Base-by-base conservation (phyloP, 345 rosid species). In the Salix arbutifolia region DNA sequence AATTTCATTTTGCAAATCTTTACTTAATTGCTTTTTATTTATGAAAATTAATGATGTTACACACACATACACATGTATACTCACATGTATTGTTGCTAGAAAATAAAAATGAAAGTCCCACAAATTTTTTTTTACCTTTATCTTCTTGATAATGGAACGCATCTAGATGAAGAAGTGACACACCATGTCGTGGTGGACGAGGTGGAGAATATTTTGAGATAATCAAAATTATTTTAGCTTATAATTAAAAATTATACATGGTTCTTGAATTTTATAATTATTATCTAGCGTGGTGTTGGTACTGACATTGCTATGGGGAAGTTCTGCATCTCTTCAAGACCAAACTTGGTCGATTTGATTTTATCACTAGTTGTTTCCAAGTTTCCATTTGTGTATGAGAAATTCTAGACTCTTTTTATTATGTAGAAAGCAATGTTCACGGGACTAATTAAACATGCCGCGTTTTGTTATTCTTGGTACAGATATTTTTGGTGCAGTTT, bases 91-190 rank as follows among this genome's bases (percentile, higher is more conserved):
- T 67, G 31, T 17, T 46, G 76, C 53, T 50, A n/a, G 37, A 58
- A n/a, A 73, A 60, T 35, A n/a, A 73, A 60, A 44, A 37, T 68
- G 75, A 17, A 70, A 52, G 42, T 74, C 44, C 67, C 65, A 73
- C n/a, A 53, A 83, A 64, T 72, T 78, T 18, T 75, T 75, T 21
- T 28, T 33, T 48, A 71, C 69, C 67, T 69, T 23, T 33, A 56
- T 48, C 30, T 67, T 67, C 67, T 44, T 30, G 37, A 75, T 48
- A 42, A 14, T 19, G 26, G 53, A 76, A 70, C 76, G 75, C n/a
- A 62, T 74, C 81, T 42, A 1, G 80, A 65, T 62, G 58, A 65
- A 70, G 61, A 77, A 68, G 67, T 44, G 65, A 5, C 38, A 67
- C n/a, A 37, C 42, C 64, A 46, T 62, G 70, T 44, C 26, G 17